Base-by-base conservation (phyloP, 2,329 filamentous ascomycete species). In the Torrubiella hemipterigena region DNA sequence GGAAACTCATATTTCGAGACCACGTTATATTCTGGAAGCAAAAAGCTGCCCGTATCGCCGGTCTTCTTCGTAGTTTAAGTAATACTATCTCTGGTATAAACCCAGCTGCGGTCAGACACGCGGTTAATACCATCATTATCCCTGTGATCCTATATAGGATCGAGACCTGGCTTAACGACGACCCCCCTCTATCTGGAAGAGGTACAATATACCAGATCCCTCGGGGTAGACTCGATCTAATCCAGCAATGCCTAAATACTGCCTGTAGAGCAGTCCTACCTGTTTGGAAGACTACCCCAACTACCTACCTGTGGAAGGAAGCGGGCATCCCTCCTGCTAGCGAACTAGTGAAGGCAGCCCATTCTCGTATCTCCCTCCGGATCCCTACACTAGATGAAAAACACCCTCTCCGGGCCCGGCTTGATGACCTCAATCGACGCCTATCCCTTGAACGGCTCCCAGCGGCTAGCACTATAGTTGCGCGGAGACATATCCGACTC, bases 21-120 rank as follows among this genome's bases (percentile, higher is more conserved):
- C 37, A 45, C 17, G 28, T 45, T 17, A 28, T 37, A 19, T 38
- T 31, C 22, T 39, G 34, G 32, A 31, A 31, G 21, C 33, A 36
- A 17, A 40, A 40, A 30, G 42, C 38, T 5, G 29, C 30, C n/a
- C 21, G 21, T 7, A 34, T 40, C n/a, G 37, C 32, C n/a, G 12
- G 25, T 26, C 34, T 37, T 14, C 32, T 39, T 9, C 25, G 26
- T 15, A 17, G 33, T 17, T 30, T 41, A 30, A 37, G 29, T 25
- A 37, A 30, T 24, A 26, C 31, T 7, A 17, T 33, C 11, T 22
- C 31, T 12, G 34, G 34, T 3, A 33, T 33, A 23, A 30, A 30
- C 18, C 27, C 34, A 11, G 27, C 31, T n/a, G 34, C 31, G 17
- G 31, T 29, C 14, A 17, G 31, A 13, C 22, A 27, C 11, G 31